Conservation (phyloP, 352 stramenopile genomes). For the Elongisporangium undulatum region DNA sequence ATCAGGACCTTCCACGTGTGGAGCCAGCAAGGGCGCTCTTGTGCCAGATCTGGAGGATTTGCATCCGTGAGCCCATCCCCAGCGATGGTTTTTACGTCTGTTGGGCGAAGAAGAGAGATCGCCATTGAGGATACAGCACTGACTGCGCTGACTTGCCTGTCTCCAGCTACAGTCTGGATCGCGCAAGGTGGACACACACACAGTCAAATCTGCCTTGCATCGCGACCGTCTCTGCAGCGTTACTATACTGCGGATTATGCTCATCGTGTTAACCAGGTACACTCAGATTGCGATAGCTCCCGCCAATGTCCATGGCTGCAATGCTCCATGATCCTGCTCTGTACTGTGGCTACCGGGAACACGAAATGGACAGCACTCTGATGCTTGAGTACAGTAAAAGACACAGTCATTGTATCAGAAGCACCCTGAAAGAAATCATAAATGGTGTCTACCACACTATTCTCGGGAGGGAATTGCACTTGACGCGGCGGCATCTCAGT, state of each 20-base stretch:
- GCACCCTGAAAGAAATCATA: no score
- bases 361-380: no score
- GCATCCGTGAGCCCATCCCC: background rate
- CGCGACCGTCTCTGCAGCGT: background rate
- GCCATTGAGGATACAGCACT: no score
- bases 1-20: no score
- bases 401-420: background rate
- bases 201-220: no score
- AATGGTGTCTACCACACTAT: constrained; percentile 2
- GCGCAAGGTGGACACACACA: no score
- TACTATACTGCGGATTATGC: background rate
- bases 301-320: background rate
- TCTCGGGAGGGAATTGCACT: background rate
- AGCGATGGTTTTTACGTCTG: no score
- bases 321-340: background rate
- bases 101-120: no score
- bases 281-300: background rate
- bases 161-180: no score
- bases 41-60: background rate
- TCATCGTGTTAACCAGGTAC: background rate
- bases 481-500: background rate
- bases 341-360: no score
- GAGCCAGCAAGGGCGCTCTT: no score
- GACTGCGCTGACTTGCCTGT: background rate
- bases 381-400: background rate